A percentile compares a stretch with the other conserved stretches of the same genome.
Evolutionary conservation across 192 early-diverging fungal species (phyloP).

Genomic region (Kappamyces sp.): DNA sequence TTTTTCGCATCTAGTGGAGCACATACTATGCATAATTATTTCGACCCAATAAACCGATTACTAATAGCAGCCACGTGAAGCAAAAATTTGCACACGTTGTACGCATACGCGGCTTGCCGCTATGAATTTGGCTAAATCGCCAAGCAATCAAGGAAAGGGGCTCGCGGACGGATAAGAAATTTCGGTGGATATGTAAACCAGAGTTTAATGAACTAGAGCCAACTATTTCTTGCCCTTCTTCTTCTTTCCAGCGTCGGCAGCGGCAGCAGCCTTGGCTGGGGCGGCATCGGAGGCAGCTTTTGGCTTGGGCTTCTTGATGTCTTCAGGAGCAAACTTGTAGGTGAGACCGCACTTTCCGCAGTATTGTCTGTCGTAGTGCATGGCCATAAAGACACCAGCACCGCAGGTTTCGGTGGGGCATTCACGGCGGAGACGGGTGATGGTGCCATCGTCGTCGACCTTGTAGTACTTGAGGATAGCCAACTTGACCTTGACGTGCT

Average conservation of each 20-base stretch:
- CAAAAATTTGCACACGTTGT: too few relatives aligned
- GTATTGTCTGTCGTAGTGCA: conserved; percentile 97
- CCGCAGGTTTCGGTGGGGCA: conserved; percentile 95
- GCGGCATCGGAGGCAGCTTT: conserved; percentile 51
- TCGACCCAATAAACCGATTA: too few relatives aligned
- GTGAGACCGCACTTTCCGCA: conserved; percentile 94
- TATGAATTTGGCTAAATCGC: too few relatives aligned
- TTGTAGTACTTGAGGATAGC: conserved; percentile 99
- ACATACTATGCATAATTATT: too few relatives aligned
- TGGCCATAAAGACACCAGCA: conserved; percentile 99
- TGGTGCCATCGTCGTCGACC: conserved; percentile 94
- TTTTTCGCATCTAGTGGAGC: too few relatives aligned
- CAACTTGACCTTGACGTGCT: conserved; percentile 98
- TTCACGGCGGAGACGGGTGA: conserved; percentile 97
- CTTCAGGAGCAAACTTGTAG: conserved; percentile 72
- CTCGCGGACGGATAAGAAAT: too few relatives aligned
- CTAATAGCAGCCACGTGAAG: too few relatives aligned
- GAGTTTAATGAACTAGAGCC: too few relatives aligned
- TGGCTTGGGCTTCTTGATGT: conserved; percentile 23
- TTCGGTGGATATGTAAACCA: too few relatives aligned
- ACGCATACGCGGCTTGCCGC: too few relatives aligned
- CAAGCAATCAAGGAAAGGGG: too few relatives aligned
- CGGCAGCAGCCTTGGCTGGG: conserved; percentile 2
- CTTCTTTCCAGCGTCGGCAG: conserved; percentile 22
- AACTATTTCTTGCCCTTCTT: conserved; percentile 34